Conservation (phyloP, 2,329 filamentous ascomycete genomes). For the Dactylellina leptospora region DNA sequence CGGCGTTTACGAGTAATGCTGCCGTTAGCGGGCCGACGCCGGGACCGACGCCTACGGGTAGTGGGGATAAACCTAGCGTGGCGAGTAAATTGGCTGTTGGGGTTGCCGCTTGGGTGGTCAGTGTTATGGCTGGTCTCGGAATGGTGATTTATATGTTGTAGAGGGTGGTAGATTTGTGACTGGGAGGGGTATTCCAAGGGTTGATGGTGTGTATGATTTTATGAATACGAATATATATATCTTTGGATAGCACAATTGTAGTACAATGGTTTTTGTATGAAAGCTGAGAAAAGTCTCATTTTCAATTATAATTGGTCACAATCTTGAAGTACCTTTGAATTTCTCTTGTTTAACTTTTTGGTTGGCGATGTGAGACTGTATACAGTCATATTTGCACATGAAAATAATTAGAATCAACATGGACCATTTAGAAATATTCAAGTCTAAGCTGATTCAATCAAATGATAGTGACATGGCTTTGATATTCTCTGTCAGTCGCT, state of each 20-base stretch:
- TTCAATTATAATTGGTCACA: neutral
- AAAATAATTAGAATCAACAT: too few species aligned
- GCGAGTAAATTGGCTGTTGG: slow-evolving; percentile 13
- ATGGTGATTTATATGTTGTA: slow-evolving; percentile 13
- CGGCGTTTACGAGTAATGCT: slow-evolving; percentile 42
- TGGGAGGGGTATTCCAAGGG: too few species aligned
- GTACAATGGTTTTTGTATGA: too few species aligned
- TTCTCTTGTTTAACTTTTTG: too few species aligned
- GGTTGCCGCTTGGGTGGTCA: slow-evolving; percentile 15
- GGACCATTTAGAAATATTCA: too few species aligned
- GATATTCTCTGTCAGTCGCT: too few species aligned
- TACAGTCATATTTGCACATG: too few species aligned
- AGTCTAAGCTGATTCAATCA: too few species aligned
- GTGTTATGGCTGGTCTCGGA: slow-evolving; percentile 9
- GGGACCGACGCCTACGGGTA: slow-evolving; percentile 35
- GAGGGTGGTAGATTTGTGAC: neutral
- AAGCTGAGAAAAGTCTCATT: neutral
- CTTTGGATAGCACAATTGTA: neutral
- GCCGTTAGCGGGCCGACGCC: slow-evolving; percentile 43
- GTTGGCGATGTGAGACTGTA: too few species aligned
- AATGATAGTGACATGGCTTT: too few species aligned
- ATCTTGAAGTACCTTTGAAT: too few species aligned
- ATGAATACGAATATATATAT: neutral
- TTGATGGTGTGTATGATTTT: neutral
- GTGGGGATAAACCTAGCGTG: slow-evolving; percentile 15